Evolutionary conservation across 352 stramenopile species (phyloP).

Genomic region (Phytophthora constricta): DNA sequence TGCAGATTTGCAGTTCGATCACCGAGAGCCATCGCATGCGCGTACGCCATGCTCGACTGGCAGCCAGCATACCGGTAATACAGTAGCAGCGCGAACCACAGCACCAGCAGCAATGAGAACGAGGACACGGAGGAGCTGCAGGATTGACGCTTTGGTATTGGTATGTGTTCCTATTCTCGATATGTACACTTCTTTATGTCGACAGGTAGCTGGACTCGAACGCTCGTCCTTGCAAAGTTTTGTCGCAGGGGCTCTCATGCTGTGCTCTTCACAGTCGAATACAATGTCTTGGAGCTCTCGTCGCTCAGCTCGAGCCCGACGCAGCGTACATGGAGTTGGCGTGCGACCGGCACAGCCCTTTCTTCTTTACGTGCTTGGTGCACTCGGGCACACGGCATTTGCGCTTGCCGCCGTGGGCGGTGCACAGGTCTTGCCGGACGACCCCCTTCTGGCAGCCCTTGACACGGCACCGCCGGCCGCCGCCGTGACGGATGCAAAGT

Average conservation of each 20-base stretch:
- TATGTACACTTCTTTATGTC: conserved; percentile 35
- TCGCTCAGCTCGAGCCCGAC: conserved; percentile 19
- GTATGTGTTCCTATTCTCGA: conserved; percentile 2
- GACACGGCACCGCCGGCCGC: conserved; percentile 64
- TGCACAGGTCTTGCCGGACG: conserved; percentile 88
- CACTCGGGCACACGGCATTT: conserved; percentile 83
- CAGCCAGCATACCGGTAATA: no score
- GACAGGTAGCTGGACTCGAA: conserved; percentile 7
- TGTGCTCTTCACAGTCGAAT: background rate
- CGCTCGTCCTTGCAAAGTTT: background rate
- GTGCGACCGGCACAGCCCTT: conserved; percentile 77
- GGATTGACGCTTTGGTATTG: background rate
- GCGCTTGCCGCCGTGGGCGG: conserved; percentile 85
- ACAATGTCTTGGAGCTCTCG: background rate
- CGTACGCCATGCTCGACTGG: no score
- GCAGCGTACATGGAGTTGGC: conserved; percentile 65
- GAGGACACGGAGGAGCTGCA: no score
- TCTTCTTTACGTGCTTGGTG: conserved; percentile 90
- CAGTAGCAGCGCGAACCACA: no score
- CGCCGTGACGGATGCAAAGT: conserved; percentile 67
- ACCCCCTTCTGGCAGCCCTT: conserved; percentile 84
- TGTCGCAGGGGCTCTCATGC: background rate
- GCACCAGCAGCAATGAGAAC: no score
- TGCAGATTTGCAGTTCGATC: no score
- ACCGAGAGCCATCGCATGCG: no score